These are phyloP conservation scores for Aspergillus neotritici DNA, from an alignment of 2,329 filamentous ascomycete species.

Conservation along the genomic window DNA sequence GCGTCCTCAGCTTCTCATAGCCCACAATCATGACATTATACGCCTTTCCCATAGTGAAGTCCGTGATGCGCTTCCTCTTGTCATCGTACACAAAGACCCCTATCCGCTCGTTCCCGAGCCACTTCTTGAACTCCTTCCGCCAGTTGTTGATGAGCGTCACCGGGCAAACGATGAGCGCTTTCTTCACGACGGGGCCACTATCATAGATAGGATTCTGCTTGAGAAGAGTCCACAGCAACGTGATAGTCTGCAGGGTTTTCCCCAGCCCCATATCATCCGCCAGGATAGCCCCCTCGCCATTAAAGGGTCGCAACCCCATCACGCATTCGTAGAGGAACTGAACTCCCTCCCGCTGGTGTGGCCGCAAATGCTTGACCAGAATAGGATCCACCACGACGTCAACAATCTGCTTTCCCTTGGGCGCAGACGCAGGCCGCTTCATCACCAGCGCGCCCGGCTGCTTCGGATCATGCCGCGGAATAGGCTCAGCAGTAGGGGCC, in stretches of 20 bases:
- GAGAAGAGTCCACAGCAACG: slow-evolving; percentile 64
- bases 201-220: slow-evolving; percentile 65
- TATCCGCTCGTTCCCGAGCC: slow-evolving; percentile 65
- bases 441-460: slow-evolving; percentile 60
- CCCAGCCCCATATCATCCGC: slow-evolving; percentile 73
- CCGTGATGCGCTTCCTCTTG: slow-evolving; percentile 55
- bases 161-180: slow-evolving; percentile 67
- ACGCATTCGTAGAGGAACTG: slow-evolving; percentile 69
- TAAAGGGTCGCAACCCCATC: slow-evolving; percentile 63
- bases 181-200: slow-evolving; percentile 57
- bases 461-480: slow-evolving; percentile 61
- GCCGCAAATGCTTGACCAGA: slow-evolving; percentile 56
- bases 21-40: slow-evolving; percentile 70
- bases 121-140: slow-evolving; percentile 67
- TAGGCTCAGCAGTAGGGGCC: slow-evolving; percentile 41
- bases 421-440: slow-evolving; percentile 53
- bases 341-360: slow-evolving; percentile 65
- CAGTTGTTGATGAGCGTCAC: slow-evolving; percentile 68
- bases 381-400: slow-evolving; percentile 69
- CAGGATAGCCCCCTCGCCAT: slow-evolving; percentile 63
- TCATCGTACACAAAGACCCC: slow-evolving; percentile 63
- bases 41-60: slow-evolving; percentile 63
- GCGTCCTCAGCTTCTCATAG: slow-evolving; percentile 62
- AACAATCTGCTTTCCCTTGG: slow-evolving; percentile 60
- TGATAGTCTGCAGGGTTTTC: slow-evolving; percentile 68